Evolutionary conservation across 306 rosid species (phyloP).

Genomic region (Sindora glabra): DNA sequence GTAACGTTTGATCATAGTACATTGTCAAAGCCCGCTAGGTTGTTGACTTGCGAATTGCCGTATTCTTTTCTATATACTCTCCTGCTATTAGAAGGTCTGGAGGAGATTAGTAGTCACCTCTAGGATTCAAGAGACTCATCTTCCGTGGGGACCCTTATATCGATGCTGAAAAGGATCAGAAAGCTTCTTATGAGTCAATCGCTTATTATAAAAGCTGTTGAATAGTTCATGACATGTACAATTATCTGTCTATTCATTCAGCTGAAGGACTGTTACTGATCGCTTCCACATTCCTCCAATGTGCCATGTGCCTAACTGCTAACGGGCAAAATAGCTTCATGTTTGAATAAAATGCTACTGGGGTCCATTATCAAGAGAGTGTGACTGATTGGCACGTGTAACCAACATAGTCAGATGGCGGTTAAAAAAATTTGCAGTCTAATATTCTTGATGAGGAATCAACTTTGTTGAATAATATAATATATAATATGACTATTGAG

Average conservation of each 20-base stretch:
- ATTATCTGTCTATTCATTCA: not conserved
- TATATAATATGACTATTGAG: not conserved
- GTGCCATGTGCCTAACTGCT: conserved; percentile 17
- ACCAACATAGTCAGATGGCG: not conserved
- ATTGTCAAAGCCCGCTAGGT: too few species aligned
- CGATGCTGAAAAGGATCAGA: too few species aligned
- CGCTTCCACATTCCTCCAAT: not conserved
- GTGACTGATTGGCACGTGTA: conserved; percentile 15
- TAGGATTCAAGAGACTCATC: too few species aligned
- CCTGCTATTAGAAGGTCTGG: too few species aligned
- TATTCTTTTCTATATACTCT: too few species aligned
- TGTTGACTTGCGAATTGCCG: too few species aligned
- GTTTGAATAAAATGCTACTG: conserved; percentile 10
- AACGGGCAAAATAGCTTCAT: conserved; percentile 3
- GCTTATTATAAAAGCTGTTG: too few species aligned
- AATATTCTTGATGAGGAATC: not conserved
- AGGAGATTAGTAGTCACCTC: too few species aligned
- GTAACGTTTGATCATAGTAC: too few species aligned
- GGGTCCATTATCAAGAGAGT: not conserved
- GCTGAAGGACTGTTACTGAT: not conserved
- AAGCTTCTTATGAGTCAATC: too few species aligned
- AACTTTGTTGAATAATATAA: conserved; percentile 7
- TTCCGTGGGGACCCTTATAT: too few species aligned
- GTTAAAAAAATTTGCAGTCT: conserved; percentile 9
- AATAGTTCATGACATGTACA: too few species aligned